A percentile compares a stretch with the other conserved stretches of the same genome.
Conservation (phyloP, 805 yeast genomes). For the Candida yuanshanica region DNA sequence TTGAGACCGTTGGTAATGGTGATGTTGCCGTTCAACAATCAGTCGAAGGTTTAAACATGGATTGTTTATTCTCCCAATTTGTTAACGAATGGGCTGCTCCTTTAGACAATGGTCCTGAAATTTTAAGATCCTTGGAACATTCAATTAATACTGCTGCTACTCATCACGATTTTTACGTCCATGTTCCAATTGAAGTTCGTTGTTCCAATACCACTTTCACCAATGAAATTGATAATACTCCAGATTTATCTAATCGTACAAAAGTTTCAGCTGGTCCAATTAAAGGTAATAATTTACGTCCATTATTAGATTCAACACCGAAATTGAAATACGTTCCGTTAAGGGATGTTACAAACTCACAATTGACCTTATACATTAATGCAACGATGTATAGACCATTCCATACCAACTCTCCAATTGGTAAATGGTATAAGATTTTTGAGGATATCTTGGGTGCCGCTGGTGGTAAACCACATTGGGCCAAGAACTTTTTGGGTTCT, state of each 20-base stretch:
- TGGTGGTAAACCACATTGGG: slow-evolving; percentile 98
- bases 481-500: slow-evolving; percentile 82
- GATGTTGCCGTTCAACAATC: slow-evolving; percentile 70
- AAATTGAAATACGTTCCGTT: slow-evolving; percentile 47
- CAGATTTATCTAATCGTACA: slow-evolving; percentile 48
- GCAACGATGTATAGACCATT: slow-evolving; percentile 98
- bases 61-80: slow-evolving; percentile 88
- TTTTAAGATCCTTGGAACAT: slow-evolving; percentile 56
- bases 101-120: slow-evolving; percentile 66
- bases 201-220: slow-evolving; percentile 73
- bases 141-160: slow-evolving; percentile 56
- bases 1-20: slow-evolving; percentile 57
- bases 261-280: slow-evolving; percentile 67
- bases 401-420: slow-evolving; percentile 62
- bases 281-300: slow-evolving; percentile 77
- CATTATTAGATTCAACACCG: slow-evolving; percentile 80
- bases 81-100: slow-evolving; percentile 99
- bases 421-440: slow-evolving; percentile 77
- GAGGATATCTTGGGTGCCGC: slow-evolving; percentile 72
- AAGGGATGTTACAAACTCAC: slow-evolving; percentile 51
- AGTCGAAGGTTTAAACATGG: slow-evolving; percentile 89
- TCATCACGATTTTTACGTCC: slow-evolving; percentile 69
- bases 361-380: slow-evolving; percentile 79
- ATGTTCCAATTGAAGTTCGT: slow-evolving; percentile 93
- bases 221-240: slow-evolving; percentile 24